These are phyloP conservation scores for Pythium graminicola DNA, from an alignment of 352 stramenopile genomes.

Conservation along the genomic window DNA sequence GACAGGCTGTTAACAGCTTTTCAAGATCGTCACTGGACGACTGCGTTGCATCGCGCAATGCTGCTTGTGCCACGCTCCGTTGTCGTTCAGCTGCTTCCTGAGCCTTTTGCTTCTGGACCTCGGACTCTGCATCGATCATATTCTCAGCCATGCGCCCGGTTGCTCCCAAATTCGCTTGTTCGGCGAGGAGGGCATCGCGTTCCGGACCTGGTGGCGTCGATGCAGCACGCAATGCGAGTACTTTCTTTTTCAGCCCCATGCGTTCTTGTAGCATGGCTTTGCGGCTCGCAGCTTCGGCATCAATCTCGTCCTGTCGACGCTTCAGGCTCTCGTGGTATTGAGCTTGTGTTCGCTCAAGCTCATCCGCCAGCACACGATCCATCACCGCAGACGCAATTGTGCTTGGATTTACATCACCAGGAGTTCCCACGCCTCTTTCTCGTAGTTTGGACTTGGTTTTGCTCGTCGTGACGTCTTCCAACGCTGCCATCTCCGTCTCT, in stretches of 20 bases:
- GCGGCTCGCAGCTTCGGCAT: not conserved
- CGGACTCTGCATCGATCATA: not conserved
- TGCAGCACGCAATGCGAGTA: not conserved
- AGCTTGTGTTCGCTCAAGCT: not conserved
- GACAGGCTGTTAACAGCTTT: not conserved
- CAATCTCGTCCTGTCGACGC: not conserved
- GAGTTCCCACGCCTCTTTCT: no score
- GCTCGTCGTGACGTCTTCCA: no score
- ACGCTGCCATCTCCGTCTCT: no score
- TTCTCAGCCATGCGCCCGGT: not conserved
- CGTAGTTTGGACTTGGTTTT: no score
- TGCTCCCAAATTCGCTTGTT: not conserved
- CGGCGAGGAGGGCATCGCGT: not conserved
- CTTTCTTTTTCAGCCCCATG: not conserved
- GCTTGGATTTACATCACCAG: slow-evolving; percentile 1
- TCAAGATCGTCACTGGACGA: not conserved
- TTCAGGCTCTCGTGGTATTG: not conserved
- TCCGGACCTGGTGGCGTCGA: not conserved
- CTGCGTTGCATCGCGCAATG: not conserved
- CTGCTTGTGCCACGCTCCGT: not conserved
- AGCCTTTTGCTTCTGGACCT: not conserved
- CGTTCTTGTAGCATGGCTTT: not conserved
- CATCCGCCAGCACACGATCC: not conserved
- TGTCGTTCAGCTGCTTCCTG: not conserved
- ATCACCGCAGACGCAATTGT: not conserved